phyloP scores from a whole-genome alignment of 306 rosid species.

The Cicer yamashitae region DNA sequence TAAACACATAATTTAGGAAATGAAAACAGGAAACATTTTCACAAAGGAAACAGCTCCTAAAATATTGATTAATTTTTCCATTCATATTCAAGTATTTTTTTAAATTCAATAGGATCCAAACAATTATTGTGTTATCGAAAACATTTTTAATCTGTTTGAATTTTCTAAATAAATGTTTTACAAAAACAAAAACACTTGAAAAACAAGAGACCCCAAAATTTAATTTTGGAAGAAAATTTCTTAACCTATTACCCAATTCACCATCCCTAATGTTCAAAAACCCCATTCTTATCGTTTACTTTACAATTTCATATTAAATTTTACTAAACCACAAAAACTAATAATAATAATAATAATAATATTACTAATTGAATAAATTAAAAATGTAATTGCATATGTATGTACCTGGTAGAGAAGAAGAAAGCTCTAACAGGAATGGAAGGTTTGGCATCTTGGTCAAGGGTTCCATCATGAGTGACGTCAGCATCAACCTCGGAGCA shows the following conservation, averaged over 20 bases:
- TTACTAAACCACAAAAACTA: not conserved
- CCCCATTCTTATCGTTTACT: not conserved
- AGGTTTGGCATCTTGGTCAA: slow-evolving; percentile 59
- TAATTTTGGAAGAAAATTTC: not conserved
- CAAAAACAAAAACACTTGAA: not conserved
- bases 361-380: not conserved
- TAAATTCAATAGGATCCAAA: slow-evolving; percentile 1
- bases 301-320: slow-evolving; percentile 5
- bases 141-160: not conserved
- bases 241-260: not conserved
- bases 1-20: too few relatives aligned
- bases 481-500: slow-evolving; percentile 65
- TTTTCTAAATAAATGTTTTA: not conserved
- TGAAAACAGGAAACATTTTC: too few relatives aligned
- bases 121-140: not conserved
- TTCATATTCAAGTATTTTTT: not conserved
- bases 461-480: slow-evolving; percentile 36
- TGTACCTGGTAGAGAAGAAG: slow-evolving; percentile 76
- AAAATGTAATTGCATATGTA: not conserved
- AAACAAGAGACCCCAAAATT: not conserved
- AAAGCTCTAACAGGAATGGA: slow-evolving; percentile 86
- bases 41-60: not conserved
- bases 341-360: not conserved
- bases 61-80: not conserved
- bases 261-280: not conserved